Percentiles rank a stretch among this genome's conserved stretches.
Conservation (phyloP, 345 rosid species). For the Capsella bursapastoris region DNA sequence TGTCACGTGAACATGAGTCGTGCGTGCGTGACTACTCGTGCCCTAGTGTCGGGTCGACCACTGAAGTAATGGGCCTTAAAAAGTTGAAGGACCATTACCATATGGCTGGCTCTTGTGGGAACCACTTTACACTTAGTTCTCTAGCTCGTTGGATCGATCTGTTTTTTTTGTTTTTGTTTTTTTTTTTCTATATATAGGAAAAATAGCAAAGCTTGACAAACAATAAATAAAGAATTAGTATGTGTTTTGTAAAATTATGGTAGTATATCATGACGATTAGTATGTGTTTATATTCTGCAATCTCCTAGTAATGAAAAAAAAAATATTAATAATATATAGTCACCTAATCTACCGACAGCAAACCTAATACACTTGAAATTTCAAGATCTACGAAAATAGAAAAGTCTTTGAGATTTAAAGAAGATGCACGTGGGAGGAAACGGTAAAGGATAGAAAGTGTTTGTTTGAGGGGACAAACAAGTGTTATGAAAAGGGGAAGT, state of each 20-base stretch:
- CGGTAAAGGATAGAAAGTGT: conserved; percentile 26
- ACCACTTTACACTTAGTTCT: conserved; percentile 32
- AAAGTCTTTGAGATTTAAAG: conserved; percentile 27
- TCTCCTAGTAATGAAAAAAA: no score
- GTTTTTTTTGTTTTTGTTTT: neutral
- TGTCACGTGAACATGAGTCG: conserved; percentile 40
- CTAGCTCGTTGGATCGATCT: conserved; percentile 32
- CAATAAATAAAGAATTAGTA: no score
- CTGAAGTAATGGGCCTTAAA: conserved; percentile 40
- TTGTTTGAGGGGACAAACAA: conserved; percentile 32
- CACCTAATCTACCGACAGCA: conserved; percentile 32
- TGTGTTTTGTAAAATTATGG: no score
- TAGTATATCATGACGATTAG: no score
- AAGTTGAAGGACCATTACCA: conserved; percentile 45
- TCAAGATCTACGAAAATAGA: conserved; percentile 23
- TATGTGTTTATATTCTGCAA: neutral
- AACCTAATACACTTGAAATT: conserved; percentile 32
- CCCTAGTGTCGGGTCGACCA: conserved; percentile 49
- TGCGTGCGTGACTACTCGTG: conserved; percentile 50
- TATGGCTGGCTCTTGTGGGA: conserved; percentile 36
- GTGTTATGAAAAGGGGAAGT: conserved; percentile 35
- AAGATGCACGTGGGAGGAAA: conserved; percentile 39
- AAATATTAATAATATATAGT: neutral
- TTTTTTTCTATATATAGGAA: neutral
- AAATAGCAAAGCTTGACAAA: neutral